Percentiles rank a stretch among this genome's conserved stretches.
Evolutionary conservation across 208 protist species (phyloP).

Genomic region (Porcisia deanei): DNA sequence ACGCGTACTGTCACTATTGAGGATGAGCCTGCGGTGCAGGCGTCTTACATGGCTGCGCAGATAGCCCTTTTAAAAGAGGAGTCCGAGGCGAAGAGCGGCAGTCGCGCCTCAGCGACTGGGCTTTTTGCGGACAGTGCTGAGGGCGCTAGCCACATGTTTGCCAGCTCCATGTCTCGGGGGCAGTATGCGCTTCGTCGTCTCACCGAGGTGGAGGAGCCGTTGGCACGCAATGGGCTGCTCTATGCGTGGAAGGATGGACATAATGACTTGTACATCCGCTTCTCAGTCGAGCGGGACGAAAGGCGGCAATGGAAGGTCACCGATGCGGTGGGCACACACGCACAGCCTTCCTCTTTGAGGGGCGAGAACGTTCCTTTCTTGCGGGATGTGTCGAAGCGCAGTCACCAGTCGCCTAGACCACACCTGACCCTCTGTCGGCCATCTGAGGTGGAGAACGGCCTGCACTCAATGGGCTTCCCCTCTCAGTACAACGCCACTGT

Average conservation of each 20-base stretch:
- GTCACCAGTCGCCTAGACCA: background rate
- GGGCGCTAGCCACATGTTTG: background rate
- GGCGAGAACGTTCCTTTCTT: background rate
- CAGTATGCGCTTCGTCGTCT: constrained; percentile 19
- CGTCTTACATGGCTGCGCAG: constrained; percentile 10
- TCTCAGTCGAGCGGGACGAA: constrained; percentile 23
- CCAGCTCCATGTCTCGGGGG: background rate
- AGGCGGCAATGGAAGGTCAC: constrained; percentile 19
- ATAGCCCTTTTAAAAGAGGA: background rate
- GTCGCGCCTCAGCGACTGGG: background rate
- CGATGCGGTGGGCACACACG: background rate
- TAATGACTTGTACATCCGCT: constrained; percentile 47
- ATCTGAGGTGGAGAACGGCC: constrained; percentile 29
- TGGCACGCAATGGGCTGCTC: constrained; percentile 40
- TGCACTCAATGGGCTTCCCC: constrained; percentile 54
- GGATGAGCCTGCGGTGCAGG: background rate
- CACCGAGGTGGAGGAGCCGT: constrained; percentile 41
- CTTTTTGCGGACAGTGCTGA: background rate
- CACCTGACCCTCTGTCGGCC: constrained; percentile 4
- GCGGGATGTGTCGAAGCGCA: background rate
- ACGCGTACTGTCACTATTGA: background rate
- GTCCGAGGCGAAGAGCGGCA: background rate
- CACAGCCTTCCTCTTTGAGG: background rate
- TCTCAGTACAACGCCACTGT: constrained; percentile 21
- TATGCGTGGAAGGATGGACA: constrained; percentile 54